These are phyloP conservation scores for Linnemannia schmuckeri DNA, from an alignment of 192 early-diverging fungal genomes.

Conservation along the genomic window DNA sequence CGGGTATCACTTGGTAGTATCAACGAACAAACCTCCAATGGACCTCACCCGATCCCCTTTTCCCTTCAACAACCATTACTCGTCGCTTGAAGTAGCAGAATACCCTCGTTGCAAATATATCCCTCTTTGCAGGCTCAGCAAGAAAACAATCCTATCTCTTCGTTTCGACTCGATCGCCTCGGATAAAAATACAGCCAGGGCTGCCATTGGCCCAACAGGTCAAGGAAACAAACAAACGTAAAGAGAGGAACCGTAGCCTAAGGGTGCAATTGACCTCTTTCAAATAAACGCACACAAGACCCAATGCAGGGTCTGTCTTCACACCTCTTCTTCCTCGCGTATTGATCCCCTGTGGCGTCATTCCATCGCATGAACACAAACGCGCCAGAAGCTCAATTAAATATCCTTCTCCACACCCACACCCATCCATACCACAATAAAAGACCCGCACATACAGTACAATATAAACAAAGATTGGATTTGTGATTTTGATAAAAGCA, in stretches of 20 bases:
- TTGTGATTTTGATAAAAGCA: not conserved
- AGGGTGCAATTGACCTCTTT: not conserved
- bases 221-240: not conserved
- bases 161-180: not conserved
- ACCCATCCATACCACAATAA: not conserved
- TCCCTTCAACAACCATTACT: not conserved
- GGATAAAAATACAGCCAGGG: constrained; percentile 9
- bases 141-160: not conserved
- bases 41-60: not conserved
- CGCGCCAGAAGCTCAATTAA: not conserved
- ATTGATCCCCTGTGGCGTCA: not conserved
- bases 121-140: not conserved
- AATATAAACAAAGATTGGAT: not conserved
- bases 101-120: not conserved
- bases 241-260: not conserved
- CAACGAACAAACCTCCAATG: not conserved
- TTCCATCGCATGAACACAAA: not conserved
- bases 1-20: not conserved
- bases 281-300: not conserved
- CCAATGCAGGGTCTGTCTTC: not conserved
- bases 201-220: not conserved
- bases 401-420: not conserved
- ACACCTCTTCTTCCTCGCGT: not conserved
- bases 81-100: not conserved
- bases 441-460: not conserved